These are phyloP conservation scores for Petasospora fabianii DNA, from an alignment of 1,139 yeast species.

Conservation along the genomic window DNA sequence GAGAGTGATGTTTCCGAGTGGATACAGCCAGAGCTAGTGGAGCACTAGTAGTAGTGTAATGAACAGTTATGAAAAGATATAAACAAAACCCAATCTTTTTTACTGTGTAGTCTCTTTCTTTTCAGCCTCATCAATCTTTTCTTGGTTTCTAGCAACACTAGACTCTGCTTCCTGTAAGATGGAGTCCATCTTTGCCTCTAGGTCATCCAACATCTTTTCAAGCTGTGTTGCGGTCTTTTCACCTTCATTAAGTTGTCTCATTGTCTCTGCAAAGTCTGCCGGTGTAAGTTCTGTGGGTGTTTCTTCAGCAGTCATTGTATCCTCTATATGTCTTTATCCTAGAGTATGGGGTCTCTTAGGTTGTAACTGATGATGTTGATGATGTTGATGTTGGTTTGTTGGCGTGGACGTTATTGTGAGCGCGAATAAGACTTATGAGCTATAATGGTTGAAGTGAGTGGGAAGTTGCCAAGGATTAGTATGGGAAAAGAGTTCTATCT, in stretches of 20 bases:
- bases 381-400: too few relatives aligned
- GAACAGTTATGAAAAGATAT: too few relatives aligned
- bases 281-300: conserved; percentile 1
- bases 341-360: too few relatives aligned
- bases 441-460: too few relatives aligned
- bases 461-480: too few relatives aligned
- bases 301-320: conserved; percentile 12
- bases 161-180: conserved; percentile 28
- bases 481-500: too few relatives aligned
- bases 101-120: background rate
- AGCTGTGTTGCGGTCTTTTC: conserved; percentile 52
- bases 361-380: too few relatives aligned
- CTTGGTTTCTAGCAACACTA: background rate
- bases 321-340: too few relatives aligned
- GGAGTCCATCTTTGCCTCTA: conserved; percentile 53
- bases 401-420: too few relatives aligned
- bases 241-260: conserved; percentile 50
- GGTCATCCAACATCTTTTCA: conserved; percentile 51
- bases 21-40: background rate
- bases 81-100: too few relatives aligned
- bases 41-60: background rate
- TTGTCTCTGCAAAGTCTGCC: conserved; percentile 42
- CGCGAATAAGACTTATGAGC: too few relatives aligned
- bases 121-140: background rate
- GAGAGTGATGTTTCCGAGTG: conserved; percentile 31